phyloP scores from a whole-genome alignment of 441 rosid species.

The Eruca vesicaria region DNA sequence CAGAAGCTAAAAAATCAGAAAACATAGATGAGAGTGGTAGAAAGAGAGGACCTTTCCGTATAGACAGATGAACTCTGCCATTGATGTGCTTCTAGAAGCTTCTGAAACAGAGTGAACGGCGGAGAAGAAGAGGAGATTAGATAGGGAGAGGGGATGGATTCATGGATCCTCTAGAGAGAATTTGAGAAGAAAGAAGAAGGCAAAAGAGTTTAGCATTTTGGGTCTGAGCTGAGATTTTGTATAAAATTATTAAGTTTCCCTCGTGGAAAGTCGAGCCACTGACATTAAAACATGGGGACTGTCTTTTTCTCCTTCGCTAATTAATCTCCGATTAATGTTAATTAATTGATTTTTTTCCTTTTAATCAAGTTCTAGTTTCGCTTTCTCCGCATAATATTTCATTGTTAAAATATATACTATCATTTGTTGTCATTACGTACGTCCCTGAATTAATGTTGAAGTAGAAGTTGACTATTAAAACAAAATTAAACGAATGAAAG shows the following conservation, averaged over 20 bases:
- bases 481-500: not conserved
- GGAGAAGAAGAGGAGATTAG: not conserved
- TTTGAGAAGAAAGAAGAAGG: slow-evolving; percentile 27
- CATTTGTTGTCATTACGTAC: not conserved
- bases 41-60: slow-evolving; percentile 52
- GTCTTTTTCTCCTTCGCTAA: slow-evolving; percentile 14
- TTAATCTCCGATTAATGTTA: not conserved
- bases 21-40: not conserved
- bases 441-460: not conserved
- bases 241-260: slow-evolving; percentile 7
- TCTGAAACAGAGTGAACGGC: slow-evolving; percentile 11
- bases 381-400: not conserved
- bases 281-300: slow-evolving; percentile 33
- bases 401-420: not conserved
- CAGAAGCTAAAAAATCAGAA: slow-evolving; percentile 16
- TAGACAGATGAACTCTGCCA: slow-evolving; percentile 61
- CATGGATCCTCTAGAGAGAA: slow-evolving; percentile 25
- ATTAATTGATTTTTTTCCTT: not conserved
- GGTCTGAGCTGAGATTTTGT: slow-evolving; percentile 22
- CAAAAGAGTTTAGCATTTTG: slow-evolving; percentile 16
- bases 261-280: slow-evolving; percentile 36
- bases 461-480: not conserved
- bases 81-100: slow-evolving; percentile 39
- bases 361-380: not conserved
- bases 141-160: slow-evolving; percentile 1